Evolutionary conservation across 805 yeast genomes (phyloP).

Genomic region (Ogataea methanolica): DNA sequence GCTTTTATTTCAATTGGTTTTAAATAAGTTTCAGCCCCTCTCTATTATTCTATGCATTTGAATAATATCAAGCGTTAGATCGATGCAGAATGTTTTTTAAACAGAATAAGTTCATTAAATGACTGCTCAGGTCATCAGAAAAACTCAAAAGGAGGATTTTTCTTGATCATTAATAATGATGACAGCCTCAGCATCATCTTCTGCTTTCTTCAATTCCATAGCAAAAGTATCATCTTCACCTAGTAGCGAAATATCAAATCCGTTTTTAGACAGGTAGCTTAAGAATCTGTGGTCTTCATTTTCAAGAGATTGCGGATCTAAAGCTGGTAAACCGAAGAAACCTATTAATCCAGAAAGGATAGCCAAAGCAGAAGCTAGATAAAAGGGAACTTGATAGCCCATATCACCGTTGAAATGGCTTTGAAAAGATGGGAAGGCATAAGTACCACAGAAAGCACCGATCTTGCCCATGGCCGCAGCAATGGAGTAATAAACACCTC

Average conservation of each 20-base stretch:
- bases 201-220: constrained; percentile 8
- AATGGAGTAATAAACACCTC: constrained; percentile 88
- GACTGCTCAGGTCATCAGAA: not conserved
- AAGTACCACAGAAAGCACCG: constrained; percentile 91
- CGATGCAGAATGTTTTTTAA: not conserved
- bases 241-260: constrained; percentile 62
- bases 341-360: constrained; percentile 65
- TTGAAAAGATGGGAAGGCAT: constrained; percentile 79
- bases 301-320: constrained; percentile 78
- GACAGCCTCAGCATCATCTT: not conserved
- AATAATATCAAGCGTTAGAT: too few relatives aligned
- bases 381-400: constrained; percentile 76
- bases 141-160: not conserved
- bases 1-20: too few relatives aligned
- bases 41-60: too few relatives aligned
- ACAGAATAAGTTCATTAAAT: not conserved
- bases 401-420: constrained; percentile 50
- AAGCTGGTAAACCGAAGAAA: constrained; percentile 68
- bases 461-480: constrained; percentile 90
- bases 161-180: not conserved
- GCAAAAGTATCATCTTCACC: constrained; percentile 35
- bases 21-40: too few relatives aligned
- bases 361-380: constrained; percentile 75
- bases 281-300: constrained; percentile 72
- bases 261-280: constrained; percentile 59